These are phyloP conservation scores for Chimonanthus praecox DNA, from an alignment of 164 flowering plant species.

Conservation along the genomic window DNA sequence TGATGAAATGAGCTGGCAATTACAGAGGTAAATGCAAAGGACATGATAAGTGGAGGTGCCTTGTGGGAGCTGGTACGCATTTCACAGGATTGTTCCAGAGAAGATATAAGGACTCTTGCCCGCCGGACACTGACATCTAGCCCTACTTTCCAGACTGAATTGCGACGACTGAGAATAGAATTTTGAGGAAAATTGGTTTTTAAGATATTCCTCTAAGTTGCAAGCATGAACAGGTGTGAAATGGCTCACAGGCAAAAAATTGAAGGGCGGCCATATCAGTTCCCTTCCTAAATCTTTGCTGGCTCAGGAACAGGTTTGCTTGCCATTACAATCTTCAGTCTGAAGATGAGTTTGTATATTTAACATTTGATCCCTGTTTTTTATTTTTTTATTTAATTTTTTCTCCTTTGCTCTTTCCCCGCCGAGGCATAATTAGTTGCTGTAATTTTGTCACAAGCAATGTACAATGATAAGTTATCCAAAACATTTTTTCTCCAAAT, in stretches of 20 bases:
- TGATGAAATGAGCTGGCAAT: neutral
- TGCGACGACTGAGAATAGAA: slow-evolving; percentile 58
- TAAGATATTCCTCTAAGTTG: neutral
- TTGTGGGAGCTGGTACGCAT: slow-evolving; percentile 93
- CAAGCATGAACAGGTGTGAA: neutral
- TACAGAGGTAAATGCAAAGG: slow-evolving; percentile 82
- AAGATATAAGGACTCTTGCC: slow-evolving; percentile 83
- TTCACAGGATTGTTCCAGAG: slow-evolving; percentile 79
- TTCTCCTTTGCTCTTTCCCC: neutral
- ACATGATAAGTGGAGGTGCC: slow-evolving; percentile 87
- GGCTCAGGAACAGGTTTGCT: neutral
- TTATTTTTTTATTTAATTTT: neutral
- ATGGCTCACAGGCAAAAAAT: neutral
- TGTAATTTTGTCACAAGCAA: neutral
- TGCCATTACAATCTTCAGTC: neutral
- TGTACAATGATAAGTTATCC: too few species aligned
- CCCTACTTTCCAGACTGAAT: slow-evolving; percentile 68
- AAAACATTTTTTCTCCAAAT: too few species aligned
- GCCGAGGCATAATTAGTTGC: neutral
- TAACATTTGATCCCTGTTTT: neutral
- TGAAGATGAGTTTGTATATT: neutral
- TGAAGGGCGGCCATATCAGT: neutral
- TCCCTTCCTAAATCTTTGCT: neutral
- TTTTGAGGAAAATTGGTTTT: slow-evolving; percentile 6
- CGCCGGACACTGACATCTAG: slow-evolving; percentile 55